Evolutionary conservation across 306 rosid genomes (phyloP), one percentile per base, ranked within the genome.

Genomic region (Pterocarpus macrocarpus): DNA sequence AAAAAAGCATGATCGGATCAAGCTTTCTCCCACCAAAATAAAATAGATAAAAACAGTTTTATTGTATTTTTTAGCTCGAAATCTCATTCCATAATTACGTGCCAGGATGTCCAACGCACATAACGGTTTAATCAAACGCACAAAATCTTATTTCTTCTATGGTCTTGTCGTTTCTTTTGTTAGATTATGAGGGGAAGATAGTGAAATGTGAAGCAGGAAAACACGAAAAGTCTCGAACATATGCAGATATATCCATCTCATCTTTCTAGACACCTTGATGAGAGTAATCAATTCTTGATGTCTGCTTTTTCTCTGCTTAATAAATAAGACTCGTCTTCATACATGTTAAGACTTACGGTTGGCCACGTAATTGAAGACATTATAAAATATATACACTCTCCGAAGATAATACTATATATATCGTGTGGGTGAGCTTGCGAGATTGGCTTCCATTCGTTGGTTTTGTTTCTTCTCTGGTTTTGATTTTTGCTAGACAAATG

Each of bases 121-220:
- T 22, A 81, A 84, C 44, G 44, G 85, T 80, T 77, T 64, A 83
- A 74, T 84, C 79, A 85, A 83, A 81, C 39, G 76, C 64, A 82
- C 83, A 80, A 85, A 84, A 91, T 89, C 90, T 81, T 70, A 64
- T 91, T 87, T 88, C 91, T 89, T 92, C 89, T 66, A 74, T 81
- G 65, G 82, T 41, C 41, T 89, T 91, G 96, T 91, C 94, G 75
- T 89, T 91, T 87, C 90, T 79, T 65, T 75, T 49, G 86, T 81
- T 85, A 87, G 75, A 80, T 41, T 81, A 38, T 8, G 66, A 28
- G n/a, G 49, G 63, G 52, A 70, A 8, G 59, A 50, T 49, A 45
- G 76, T 28, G 66, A 82, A 71, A 56, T 58, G 69, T 58, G 83
- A 55, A 38, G 49, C 30, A 43, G 38, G 7, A 47, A 69, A 65